Conservation (phyloP, 495 filamentous ascomycete genomes). For the Lasiosphaeria ovina region DNA sequence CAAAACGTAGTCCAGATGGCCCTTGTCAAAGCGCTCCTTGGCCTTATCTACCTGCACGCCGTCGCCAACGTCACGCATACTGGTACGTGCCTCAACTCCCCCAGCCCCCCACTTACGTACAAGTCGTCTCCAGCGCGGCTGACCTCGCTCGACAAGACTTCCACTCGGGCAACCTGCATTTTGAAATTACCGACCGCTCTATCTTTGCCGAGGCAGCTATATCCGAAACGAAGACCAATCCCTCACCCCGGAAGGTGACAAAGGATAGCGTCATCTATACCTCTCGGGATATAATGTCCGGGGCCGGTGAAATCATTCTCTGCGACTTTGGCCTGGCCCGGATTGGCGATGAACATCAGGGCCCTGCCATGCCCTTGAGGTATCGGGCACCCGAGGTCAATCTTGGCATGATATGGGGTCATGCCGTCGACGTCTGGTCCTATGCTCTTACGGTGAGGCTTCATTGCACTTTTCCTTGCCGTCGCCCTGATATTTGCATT, state of each 20-base stretch:
- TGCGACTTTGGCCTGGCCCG: not conserved
- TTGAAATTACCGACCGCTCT: too few relatives aligned
- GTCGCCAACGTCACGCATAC: not conserved
- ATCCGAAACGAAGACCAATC: too few relatives aligned
- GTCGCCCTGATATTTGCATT: not conserved
- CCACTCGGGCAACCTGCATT: too few relatives aligned
- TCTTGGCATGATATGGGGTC: not conserved
- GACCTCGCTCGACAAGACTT: too few relatives aligned
- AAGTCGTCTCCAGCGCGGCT: too few relatives aligned
- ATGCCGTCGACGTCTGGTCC: not conserved
- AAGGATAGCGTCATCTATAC: not conserved
- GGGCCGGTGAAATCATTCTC: not conserved
- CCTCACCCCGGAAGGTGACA: too few relatives aligned
- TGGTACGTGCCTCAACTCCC: too few relatives aligned
- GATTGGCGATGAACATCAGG: not conserved
- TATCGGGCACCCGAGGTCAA: not conserved
- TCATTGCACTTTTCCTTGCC: not conserved
- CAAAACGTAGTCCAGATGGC: not conserved
- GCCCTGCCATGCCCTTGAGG: not conserved
- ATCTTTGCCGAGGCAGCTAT: too few relatives aligned
- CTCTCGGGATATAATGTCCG: not conserved
- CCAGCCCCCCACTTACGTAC: too few relatives aligned
- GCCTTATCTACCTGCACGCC: not conserved
- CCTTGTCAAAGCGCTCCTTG: not conserved
- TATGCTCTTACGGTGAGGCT: not conserved